phyloP scores from a whole-genome alignment of 1,284 basidiomycete species.

The Heterobasidion annosum region DNA sequence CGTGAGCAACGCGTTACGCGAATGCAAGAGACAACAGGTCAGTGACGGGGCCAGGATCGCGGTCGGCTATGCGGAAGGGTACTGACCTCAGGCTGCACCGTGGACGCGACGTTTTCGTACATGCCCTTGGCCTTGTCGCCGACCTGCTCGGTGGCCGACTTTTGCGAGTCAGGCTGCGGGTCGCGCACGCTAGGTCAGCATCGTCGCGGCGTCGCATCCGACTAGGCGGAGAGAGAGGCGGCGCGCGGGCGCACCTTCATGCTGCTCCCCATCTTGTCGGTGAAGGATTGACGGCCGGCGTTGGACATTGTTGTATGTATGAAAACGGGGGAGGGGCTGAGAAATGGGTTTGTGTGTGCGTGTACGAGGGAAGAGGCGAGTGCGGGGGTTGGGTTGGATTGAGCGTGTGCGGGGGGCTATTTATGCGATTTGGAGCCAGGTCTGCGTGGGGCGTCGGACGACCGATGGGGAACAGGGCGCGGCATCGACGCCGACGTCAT shows the following conservation, averaged over 20 bases:
- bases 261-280: not conserved
- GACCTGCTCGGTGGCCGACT: conserved; percentile 2
- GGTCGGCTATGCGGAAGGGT: too few relatives aligned
- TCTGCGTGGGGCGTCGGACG: too few relatives aligned
- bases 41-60: not conserved
- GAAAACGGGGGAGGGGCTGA: not conserved
- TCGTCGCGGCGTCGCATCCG: not conserved
- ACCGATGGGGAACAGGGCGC: too few relatives aligned
- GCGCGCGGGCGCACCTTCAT: not conserved
- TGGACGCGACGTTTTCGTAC: conserved; percentile 1
- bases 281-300: not conserved
- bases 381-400: not conserved
- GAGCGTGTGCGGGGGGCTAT: not conserved
- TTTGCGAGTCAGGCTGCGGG: not conserved
- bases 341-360: too few relatives aligned
- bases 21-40: not conserved
- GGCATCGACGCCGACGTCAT: too few relatives aligned
- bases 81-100: conserved; percentile 1
- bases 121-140: conserved; percentile 1
- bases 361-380: too few relatives aligned
- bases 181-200: not conserved
- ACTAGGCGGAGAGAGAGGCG: not conserved
- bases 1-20: not conserved
- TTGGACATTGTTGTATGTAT: not conserved
- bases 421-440: too few relatives aligned